Percentiles rank a stretch among this genome's conserved stretches.
Conservation (phyloP, 2,329 filamentous ascomycete genomes). For the Westerdykella sp. region DNA sequence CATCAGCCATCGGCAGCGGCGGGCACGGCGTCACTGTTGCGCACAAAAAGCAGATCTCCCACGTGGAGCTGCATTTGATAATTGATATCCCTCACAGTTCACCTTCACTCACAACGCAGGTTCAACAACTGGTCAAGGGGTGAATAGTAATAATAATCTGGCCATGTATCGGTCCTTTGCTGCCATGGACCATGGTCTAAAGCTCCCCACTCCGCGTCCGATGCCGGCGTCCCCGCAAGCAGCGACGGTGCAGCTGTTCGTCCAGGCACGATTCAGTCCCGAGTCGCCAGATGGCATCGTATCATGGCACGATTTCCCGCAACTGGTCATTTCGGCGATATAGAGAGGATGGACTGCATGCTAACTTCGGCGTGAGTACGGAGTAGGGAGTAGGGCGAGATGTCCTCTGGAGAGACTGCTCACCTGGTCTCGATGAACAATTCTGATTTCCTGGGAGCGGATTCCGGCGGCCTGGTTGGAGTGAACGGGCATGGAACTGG, state of each 20-base stretch:
- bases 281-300: background rate
- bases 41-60: constrained; percentile 24
- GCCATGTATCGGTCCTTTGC: constrained; percentile 1
- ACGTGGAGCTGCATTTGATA: constrained; percentile 23
- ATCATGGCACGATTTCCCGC: constrained; percentile 2
- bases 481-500: constrained; percentile 9
- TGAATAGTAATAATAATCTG: background rate
- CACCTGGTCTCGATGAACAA: constrained; percentile 4
- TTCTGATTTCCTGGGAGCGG: constrained; percentile 3
- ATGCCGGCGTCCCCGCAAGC: background rate
- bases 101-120: background rate
- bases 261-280: no score
- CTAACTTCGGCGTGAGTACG: background rate
- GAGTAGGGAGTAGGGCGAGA: background rate
- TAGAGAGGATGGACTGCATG: no score
- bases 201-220: background rate
- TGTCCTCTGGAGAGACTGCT: background rate
- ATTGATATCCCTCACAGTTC: background rate
- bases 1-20: constrained; percentile 3
- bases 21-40: no score
- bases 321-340: constrained; percentile 6
- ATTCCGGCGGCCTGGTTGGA: constrained; percentile 27
- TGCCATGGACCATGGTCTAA: constrained; percentile 2
- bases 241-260: background rate
- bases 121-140: background rate